Evolutionary conservation across 2,329 filamentous ascomycete genomes (phyloP).

Genomic region (Stachybotrys elegans): DNA sequence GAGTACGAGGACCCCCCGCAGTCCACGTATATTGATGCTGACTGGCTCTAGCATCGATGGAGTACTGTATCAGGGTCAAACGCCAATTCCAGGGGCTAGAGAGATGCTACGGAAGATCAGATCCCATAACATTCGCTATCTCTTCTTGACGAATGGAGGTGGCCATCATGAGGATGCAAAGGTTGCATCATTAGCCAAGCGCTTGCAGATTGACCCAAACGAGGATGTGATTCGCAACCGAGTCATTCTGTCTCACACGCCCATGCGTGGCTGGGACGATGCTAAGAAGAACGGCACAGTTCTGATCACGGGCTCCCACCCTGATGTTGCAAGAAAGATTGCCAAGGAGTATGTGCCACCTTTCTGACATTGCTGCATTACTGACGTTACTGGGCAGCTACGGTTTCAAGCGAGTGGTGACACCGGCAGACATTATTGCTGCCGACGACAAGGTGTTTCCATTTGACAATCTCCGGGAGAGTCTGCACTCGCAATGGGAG

Average conservation of each 20-base stretch:
- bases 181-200: slow-evolving; percentile 25
- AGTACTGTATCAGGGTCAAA: slow-evolving; percentile 80
- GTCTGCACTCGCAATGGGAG: slow-evolving; percentile 21
- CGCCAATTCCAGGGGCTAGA: slow-evolving; percentile 72
- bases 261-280: slow-evolving; percentile 58
- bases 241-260: slow-evolving; percentile 80
- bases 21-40: slow-evolving; percentile 1
- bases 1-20: slow-evolving; percentile 23
- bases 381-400: slow-evolving; percentile 33
- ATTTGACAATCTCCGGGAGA: slow-evolving; percentile 51
- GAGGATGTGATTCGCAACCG: slow-evolving; percentile 28
- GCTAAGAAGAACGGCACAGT: slow-evolving; percentile 47
- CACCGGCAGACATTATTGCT: slow-evolving; percentile 75
- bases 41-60: slow-evolving; percentile 66
- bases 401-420: slow-evolving; percentile 78
- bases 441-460: slow-evolving; percentile 76
- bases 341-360: slow-evolving; percentile 52
- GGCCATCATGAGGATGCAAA: slow-evolving; percentile 65
- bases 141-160: slow-evolving; percentile 92
- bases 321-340: slow-evolving; percentile 63
- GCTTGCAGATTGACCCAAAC: slow-evolving; percentile 23
- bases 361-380: slow-evolving; percentile 14
- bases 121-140: slow-evolving; percentile 75
- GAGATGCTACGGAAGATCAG: slow-evolving; percentile 71
- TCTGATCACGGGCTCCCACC: slow-evolving; percentile 67